phyloP scores from a whole-genome alignment of 345 rosid species.

The Citrus glauca region DNA sequence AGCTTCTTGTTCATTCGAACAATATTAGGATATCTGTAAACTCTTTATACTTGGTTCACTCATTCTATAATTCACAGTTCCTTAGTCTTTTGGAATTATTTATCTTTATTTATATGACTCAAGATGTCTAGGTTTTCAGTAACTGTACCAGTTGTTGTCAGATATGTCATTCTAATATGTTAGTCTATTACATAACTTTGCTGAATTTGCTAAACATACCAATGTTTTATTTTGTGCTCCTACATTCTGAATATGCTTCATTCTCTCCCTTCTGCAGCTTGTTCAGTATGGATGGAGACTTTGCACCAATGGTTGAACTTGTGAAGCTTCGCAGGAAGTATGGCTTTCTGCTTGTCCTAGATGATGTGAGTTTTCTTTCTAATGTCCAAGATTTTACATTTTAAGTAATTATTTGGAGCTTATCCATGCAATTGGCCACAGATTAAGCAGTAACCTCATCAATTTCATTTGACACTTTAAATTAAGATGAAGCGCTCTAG shows the following conservation, averaged over 20 bases:
- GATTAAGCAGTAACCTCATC: background rate
- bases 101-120: background rate
- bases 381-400: background rate
- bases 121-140: background rate
- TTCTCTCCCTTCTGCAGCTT: slow-evolving; percentile 44
- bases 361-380: slow-evolving; percentile 63
- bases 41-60: background rate
- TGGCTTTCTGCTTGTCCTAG: slow-evolving; percentile 77
- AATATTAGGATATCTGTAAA: background rate
- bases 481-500: background rate
- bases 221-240: background rate
- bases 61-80: background rate
- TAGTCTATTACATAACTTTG: background rate
- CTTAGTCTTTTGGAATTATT: background rate
- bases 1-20: background rate
- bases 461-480: background rate
- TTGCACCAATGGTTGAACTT: slow-evolving; percentile 88
- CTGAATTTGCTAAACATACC: background rate
- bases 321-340: slow-evolving; percentile 65
- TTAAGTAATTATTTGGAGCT: slow-evolving; percentile 6
- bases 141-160: background rate
- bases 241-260: background rate
- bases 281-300: slow-evolving; percentile 99
- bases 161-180: background rate
- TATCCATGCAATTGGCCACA: background rate